Conservation (phyloP, 2,329 filamentous ascomycete species). For the Leptosphaerulina australis region DNA sequence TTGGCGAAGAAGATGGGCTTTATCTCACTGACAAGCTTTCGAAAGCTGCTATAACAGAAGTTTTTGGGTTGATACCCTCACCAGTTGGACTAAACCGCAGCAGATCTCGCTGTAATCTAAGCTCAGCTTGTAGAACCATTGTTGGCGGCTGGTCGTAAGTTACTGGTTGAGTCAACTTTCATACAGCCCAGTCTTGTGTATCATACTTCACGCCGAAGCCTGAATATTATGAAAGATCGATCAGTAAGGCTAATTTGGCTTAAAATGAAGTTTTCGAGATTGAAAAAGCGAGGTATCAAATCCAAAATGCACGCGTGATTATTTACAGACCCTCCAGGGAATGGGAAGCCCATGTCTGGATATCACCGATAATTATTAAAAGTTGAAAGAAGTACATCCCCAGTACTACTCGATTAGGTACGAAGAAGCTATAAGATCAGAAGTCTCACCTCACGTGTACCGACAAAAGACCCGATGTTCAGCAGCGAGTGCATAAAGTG, state of each 20-base stretch:
- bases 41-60: not conserved
- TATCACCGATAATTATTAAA: not conserved
- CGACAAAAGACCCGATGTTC: not conserved
- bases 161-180: not conserved
- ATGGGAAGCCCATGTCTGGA: too few species aligned
- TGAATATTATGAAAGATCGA: not conserved
- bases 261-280: not conserved
- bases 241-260: not conserved
- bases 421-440: not conserved
- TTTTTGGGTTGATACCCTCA: too few species aligned
- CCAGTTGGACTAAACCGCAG: not conserved
- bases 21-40: not conserved
- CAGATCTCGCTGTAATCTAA: not conserved
- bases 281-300: not conserved
- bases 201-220: not conserved
- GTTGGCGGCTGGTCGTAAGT: not conserved
- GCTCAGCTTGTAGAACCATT: not conserved
- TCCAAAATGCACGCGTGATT: not conserved
- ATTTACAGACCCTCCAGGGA: not conserved
- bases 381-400: not conserved
- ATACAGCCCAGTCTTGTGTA: not conserved
- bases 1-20: not conserved
- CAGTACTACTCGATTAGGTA: not conserved
- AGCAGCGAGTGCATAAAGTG: constrained; percentile 7
- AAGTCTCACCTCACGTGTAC: not conserved